phyloP scores from a whole-genome alignment of 2,329 filamentous ascomycete species.

The Botryotinia calthae region DNA sequence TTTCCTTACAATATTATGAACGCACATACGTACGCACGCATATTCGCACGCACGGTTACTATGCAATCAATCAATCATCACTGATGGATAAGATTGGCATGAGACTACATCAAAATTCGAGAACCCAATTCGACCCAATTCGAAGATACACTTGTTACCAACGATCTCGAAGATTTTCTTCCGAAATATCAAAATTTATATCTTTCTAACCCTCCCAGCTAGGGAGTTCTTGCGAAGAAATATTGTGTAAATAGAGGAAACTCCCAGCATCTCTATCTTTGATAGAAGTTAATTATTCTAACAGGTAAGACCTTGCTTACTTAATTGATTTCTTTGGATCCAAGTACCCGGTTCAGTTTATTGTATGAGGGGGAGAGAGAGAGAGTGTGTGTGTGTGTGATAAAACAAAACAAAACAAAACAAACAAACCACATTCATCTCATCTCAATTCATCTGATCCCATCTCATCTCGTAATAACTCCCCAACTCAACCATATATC shows the following conservation, averaged over 20 bases:
- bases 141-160: neutral
- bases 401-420: neutral
- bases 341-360: neutral
- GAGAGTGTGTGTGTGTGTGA: no score
- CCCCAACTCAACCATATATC: fast-evolving
- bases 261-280: no score
- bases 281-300: neutral
- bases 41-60: neutral
- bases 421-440: neutral
- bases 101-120: neutral
- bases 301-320: neutral
- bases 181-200: neutral
- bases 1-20: neutral
- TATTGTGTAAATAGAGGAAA: no score
- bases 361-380: neutral
- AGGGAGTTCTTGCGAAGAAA: neutral
- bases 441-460: no score
- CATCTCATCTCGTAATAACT: neutral
- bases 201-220: neutral
- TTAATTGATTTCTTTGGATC: neutral
- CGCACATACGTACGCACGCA: neutral
- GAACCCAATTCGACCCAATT: neutral
- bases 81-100: neutral
- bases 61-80: neutral
- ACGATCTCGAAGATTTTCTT: neutral